Base-by-base conservation (phyloP, 441 rosid genomes). In the Populus hybrid region DNA sequence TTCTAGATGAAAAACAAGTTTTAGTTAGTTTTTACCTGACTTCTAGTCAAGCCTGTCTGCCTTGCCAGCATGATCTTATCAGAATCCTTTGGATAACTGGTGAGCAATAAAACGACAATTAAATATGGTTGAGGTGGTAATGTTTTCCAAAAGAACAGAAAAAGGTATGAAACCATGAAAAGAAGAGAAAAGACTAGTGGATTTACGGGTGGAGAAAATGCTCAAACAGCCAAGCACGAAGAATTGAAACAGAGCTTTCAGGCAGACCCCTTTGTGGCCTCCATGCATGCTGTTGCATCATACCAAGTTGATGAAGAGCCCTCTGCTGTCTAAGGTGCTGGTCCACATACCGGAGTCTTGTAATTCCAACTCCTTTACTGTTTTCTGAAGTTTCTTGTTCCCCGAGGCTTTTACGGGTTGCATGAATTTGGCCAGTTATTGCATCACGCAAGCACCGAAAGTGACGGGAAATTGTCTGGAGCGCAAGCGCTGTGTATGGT, bases 131-230 rank as follows among this genome's bases (percentile, higher is more conserved):
- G 67, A 50, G 28, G 67, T 10, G 64, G 32, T 1, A 71, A 35
- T 30, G 72, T 61, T 6, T 8, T 68, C 24, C 2, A 50, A 8
- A 50, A 28, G 24, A 84, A 28, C 36, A 57, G 32, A 32, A 23
- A 3, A 69, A 76, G 59, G 2, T 12, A 32, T 16, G 18, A 12
- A 54, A 21, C n/a, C 12, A 14, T 32, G 26, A 74, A 34, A 67
- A 50, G 32, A 77, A 24, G 24, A 73, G 28, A 40, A 71, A 69
- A 63, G 73, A 70, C 26, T 42, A 9, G 69, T 30, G 72, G 80
- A 85, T 80, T 87, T 90, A 95, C 99, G 99, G 99, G 70, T 95
- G 97, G 79, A 95, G 99, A 82, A 95, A 95, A 90, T 95, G 99
- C 87, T 95, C 99, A 16, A 95, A 95, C 61, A 95, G 92, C 99